Conservation (phyloP, 805 yeast genomes). For the Lachancea meyersii region DNA sequence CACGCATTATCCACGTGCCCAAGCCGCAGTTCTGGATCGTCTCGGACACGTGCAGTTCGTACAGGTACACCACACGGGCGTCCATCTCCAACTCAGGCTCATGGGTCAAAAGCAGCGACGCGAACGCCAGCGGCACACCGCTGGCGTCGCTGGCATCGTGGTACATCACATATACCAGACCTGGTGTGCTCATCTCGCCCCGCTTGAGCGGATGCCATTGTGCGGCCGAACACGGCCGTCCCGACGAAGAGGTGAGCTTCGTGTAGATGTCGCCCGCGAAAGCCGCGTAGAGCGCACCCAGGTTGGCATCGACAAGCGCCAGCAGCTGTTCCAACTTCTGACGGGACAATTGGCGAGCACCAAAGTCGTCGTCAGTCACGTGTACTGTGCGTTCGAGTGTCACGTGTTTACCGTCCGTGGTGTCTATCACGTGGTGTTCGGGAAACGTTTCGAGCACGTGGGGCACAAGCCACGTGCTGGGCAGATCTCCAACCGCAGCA, state of each 20-base stretch:
- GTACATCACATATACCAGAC: slow-evolving; percentile 26
- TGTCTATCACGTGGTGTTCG: background rate
- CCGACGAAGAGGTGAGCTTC: background rate
- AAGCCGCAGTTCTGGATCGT: slow-evolving; percentile 16
- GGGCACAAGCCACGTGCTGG: background rate
- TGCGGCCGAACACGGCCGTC: background rate
- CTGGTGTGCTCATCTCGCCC: slow-evolving; percentile 25
- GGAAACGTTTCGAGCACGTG: background rate
- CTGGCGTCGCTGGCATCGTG: background rate
- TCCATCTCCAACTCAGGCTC: slow-evolving; percentile 16
- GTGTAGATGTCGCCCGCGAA: slow-evolving; percentile 16
- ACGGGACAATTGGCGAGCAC: background rate
- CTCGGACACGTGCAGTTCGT: slow-evolving; percentile 27
- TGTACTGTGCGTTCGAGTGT: background rate
- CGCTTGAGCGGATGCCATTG: slow-evolving; percentile 25
- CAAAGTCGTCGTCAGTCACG: background rate
- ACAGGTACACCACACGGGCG: slow-evolving; percentile 24
- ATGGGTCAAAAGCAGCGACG: slow-evolving; percentile 27
- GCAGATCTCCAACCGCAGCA: background rate
- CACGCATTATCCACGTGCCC: slow-evolving; percentile 17
- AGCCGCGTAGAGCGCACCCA: slow-evolving; percentile 21
- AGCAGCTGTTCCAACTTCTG: slow-evolving; percentile 5
- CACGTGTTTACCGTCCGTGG: background rate
- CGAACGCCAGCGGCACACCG: slow-evolving; percentile 12
- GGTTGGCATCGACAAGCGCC: slow-evolving; percentile 18